Conservation (phyloP, 139 green algal genomes). For the Deuterostichococcus epilithicus region DNA sequence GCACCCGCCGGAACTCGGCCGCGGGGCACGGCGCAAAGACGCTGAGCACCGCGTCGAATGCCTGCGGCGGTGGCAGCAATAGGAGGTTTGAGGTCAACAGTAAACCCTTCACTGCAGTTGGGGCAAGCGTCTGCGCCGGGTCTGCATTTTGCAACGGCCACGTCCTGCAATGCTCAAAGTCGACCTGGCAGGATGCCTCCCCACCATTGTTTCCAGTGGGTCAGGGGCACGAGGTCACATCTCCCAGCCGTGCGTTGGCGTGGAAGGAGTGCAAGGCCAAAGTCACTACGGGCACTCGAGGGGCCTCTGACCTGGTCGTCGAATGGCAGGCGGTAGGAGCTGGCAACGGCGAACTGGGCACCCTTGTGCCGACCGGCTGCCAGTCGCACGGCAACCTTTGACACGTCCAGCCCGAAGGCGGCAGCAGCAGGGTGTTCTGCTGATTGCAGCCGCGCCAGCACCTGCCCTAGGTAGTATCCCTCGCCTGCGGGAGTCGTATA, state of each 20-base stretch:
- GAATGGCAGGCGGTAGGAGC: background rate
- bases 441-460: background rate
- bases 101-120: too few species aligned
- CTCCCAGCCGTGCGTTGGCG: too few species aligned
- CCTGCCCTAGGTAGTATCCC: background rate
- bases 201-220: too few species aligned
- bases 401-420: background rate
- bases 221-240: too few species aligned
- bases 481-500: background rate
- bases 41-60: background rate
- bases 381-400: background rate
- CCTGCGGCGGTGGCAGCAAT: background rate
- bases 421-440: background rate
- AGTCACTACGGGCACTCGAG: too few species aligned
- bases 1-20: background rate
- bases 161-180: too few species aligned
- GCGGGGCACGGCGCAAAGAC: background rate
- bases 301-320: background rate
- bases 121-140: too few species aligned
- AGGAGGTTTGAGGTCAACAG: too few species aligned
- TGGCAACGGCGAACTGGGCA: background rate
- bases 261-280: too few species aligned
- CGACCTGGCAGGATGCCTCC: too few species aligned
- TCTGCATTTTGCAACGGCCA: too few species aligned
- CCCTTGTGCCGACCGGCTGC: background rate